phyloP scores from a whole-genome alignment of 2,329 filamentous ascomycete species.

The Calonectria pauciramosa region DNA sequence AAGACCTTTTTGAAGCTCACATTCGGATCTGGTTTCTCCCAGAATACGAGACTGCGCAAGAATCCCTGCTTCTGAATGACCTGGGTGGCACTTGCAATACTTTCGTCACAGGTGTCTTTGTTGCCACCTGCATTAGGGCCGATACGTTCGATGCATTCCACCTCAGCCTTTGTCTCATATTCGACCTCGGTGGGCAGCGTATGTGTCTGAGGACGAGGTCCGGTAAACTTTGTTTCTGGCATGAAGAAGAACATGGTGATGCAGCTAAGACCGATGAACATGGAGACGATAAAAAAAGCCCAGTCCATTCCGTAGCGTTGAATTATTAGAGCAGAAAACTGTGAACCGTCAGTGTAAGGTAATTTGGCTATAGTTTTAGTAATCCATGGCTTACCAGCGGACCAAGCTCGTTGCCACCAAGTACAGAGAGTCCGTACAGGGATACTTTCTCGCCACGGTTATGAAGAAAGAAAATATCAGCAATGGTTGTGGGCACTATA shows the following conservation, averaged over 20 bases:
- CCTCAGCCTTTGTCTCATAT: not conserved
- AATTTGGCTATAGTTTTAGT: not conserved
- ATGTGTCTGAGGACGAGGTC: slow-evolving; percentile 9
- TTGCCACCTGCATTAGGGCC: not conserved
- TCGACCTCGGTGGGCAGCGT: not conserved
- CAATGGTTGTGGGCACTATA: slow-evolving; percentile 21
- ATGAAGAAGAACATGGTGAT: slow-evolving; percentile 27
- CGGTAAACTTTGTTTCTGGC: slow-evolving; percentile 21
- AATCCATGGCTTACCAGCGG: slow-evolving; percentile 10
- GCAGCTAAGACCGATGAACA: slow-evolving; percentile 22
- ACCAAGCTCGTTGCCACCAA: slow-evolving; percentile 25
- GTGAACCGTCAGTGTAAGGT: not conserved
- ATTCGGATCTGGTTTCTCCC: slow-evolving; percentile 16
- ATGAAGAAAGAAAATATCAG: slow-evolving; percentile 24
- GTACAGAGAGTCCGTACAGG: slow-evolving; percentile 18
- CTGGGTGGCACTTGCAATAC: not conserved
- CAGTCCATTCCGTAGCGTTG: slow-evolving; percentile 19
- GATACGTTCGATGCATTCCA: not conserved
- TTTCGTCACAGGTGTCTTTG: not conserved
- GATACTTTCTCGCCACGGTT: slow-evolving; percentile 22
- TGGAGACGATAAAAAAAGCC: slow-evolving; percentile 21
- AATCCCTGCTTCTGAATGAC: not conserved
- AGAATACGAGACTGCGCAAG: slow-evolving; percentile 6
- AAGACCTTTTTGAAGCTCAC: slow-evolving; percentile 15
- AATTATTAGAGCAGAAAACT: slow-evolving; percentile 23